Base-by-base conservation (phyloP, 2,329 filamentous ascomycete species). In the Colletotrichum zoysiae region DNA sequence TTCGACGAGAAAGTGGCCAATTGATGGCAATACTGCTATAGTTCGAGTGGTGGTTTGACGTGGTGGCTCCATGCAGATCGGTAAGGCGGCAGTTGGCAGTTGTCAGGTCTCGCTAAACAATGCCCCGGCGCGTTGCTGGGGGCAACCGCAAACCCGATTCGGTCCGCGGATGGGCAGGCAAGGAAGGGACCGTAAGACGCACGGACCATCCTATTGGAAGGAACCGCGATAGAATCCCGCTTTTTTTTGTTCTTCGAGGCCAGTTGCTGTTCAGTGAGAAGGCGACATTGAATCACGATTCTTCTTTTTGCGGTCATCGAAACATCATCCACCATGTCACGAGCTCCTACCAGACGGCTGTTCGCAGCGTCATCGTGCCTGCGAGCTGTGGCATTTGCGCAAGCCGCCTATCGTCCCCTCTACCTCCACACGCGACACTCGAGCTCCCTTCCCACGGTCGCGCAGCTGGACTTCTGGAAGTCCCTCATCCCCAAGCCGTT, bases 401-500 rank as follows among this genome's bases (percentile, higher is more conserved):
- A 65, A 38, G 65, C 70, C 30, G 35, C 44, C 23, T 50, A 62
- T 48, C 65, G 57, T 30, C 57, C 71, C 58, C 5, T 63, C 57
- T 63, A 35, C 60, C 33, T 55, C 59, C 70, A 70, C 11, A 35
- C 59, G 23, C 80, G 81, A 30, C 75, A 76, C 61, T 78, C 79
- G 51, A 84, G 83, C 72, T 82, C 83, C 14, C 78, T 86, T 12
- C 87, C 86, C n/a, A 86, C 84, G 53, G 82, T 91, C 65, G 81
- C 84, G 33, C 86, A 90, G 75, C 74, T 85, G 7, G 88, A 88
- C 12, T 90, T 94, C 80, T 95, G 93, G 93, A 88, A 86, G 76
- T 88, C 87, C 12, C 82, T 95, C 73, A 82, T 95, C 60, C 92
- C 93, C 2, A 93, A 92, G 76, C 87, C 89, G n/a, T 78, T 91